A percentile compares a stretch with the other conserved stretches of the same genome.
Conservation (phyloP, 441 rosid genomes). For the Gossypium aridum region DNA sequence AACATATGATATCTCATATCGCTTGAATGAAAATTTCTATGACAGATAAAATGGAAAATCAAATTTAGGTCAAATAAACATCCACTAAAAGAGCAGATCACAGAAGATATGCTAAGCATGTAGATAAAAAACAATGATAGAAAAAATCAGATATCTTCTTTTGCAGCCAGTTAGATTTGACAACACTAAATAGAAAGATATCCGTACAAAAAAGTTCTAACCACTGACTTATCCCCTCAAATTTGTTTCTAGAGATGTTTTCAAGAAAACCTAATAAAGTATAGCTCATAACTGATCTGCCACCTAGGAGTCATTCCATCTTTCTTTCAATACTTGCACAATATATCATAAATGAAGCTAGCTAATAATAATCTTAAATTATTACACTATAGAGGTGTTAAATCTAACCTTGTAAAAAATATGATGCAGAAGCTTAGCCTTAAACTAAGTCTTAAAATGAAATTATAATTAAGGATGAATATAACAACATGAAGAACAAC, state of each 20-base stretch:
- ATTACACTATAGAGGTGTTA: neutral
- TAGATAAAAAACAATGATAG: neutral
- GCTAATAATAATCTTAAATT: neutral
- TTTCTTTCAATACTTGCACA: neutral
- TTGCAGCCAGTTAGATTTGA: neutral
- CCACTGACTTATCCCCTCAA: neutral
- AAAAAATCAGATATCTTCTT: neutral
- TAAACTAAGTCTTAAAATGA: neutral
- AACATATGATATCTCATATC: conserved; percentile 78
- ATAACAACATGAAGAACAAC: neutral
- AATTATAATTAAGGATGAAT: neutral
- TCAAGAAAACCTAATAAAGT: neutral
- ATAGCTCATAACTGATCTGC: neutral
- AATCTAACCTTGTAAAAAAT: neutral
- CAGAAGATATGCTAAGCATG: neutral
- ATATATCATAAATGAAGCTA: neutral
- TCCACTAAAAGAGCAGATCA: conserved; percentile 1
- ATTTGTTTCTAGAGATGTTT: neutral
- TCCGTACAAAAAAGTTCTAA: neutral
- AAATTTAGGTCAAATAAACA: conserved; percentile 5
- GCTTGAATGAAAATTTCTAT: conserved; percentile 83
- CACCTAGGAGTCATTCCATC: neutral
- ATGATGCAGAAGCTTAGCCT: neutral
- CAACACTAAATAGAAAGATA: neutral
- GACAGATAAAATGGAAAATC: conserved; percentile 12